Conservation (phyloP, 2,329 filamentous ascomycete genomes). For the Clarireedia paspali region DNA sequence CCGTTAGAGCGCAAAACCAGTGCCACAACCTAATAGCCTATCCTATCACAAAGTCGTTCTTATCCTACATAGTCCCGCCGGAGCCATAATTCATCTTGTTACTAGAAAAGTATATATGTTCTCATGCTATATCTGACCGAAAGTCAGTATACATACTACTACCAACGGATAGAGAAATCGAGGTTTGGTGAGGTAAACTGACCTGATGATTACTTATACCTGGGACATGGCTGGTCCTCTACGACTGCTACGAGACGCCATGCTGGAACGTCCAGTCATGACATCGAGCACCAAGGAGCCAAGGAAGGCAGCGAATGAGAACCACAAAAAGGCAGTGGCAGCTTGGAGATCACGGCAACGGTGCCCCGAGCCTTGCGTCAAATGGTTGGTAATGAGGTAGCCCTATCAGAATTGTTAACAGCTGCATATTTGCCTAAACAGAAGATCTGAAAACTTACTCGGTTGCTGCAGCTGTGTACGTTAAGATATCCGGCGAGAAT, state of each 20-base stretch:
- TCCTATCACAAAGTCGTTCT: too few species aligned
- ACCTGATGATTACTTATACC: slow-evolving; percentile 35
- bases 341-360: slow-evolving; percentile 72
- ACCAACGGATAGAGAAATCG: too few species aligned
- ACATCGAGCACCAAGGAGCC: slow-evolving; percentile 44
- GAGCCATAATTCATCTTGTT: too few species aligned
- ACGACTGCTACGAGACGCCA: slow-evolving; percentile 19
- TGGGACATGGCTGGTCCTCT: slow-evolving; percentile 45
- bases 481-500: slow-evolving; percentile 62
- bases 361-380: slow-evolving; percentile 54
- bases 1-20: too few species aligned
- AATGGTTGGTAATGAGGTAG: slow-evolving; percentile 42
- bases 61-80: too few species aligned
- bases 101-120: too few species aligned
- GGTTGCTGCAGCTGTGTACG: slow-evolving; percentile 60
- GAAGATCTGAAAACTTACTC: slow-evolving; percentile 34
- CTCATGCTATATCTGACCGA: too few species aligned
- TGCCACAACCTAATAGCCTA: too few species aligned
- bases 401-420: slow-evolving; percentile 18
- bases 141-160: too few species aligned
- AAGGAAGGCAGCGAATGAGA: slow-evolving; percentile 58
- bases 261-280: not conserved
- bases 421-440: not conserved
- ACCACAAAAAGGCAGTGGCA: slow-evolving; percentile 70
- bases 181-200: slow-evolving; percentile 4